These are phyloP conservation scores for Dendrobium huoshanense DNA, from an alignment of 106 monocot species.

Conservation along the genomic window DNA sequence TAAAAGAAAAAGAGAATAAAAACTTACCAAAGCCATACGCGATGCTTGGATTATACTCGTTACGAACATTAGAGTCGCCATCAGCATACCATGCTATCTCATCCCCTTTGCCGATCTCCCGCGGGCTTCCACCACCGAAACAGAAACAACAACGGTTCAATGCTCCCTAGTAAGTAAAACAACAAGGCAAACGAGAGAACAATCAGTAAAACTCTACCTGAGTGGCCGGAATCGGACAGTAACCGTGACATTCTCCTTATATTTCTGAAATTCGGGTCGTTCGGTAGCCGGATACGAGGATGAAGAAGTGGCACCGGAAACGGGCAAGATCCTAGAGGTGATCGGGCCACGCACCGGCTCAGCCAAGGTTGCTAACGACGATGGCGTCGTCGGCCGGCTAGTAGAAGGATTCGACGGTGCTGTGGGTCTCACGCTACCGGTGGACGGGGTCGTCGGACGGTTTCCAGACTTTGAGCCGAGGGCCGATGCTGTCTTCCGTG, in stretches of 20 bases:
- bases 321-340: conserved; percentile 19
- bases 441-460: conserved; percentile 45
- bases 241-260: conserved; percentile 88
- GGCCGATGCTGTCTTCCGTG: conserved; percentile 24
- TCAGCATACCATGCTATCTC: conserved; percentile 99
- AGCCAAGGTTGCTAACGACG: conserved; percentile 11
- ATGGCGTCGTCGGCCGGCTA: conserved; percentile 29
- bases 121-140: conserved; percentile 31
- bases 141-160: background rate
- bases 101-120: conserved; percentile 92
- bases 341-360: background rate
- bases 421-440: conserved; percentile 10
- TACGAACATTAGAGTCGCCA: conserved; percentile 70
- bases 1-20: background rate
- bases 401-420: conserved; percentile 14
- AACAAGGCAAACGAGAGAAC: background rate
- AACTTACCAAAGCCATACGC: conserved; percentile 79
- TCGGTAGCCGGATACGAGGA: conserved; percentile 13
- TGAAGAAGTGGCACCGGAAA: conserved; percentile 8
- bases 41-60: conserved; percentile 69
- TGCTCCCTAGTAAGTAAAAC: background rate
- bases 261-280: conserved; percentile 16
- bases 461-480: conserved; percentile 20
- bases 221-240: conserved; percentile 94
- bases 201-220: conserved; percentile 29